phyloP scores from a whole-genome alignment of 106 monocot genomes.

The Acorus gramineus region DNA sequence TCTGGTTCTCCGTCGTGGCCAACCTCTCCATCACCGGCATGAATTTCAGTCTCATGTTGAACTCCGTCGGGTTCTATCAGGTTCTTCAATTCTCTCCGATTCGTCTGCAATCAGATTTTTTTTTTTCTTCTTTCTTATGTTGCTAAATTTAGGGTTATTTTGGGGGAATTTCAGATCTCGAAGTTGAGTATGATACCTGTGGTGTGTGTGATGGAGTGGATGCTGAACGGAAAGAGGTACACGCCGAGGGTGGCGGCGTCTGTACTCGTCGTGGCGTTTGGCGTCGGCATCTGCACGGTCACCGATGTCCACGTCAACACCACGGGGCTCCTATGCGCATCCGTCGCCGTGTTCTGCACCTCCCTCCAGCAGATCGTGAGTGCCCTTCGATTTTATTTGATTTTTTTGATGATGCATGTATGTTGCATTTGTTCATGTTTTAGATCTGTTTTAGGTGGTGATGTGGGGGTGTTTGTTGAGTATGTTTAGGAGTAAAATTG shows the following conservation, averaged over 20 bases:
- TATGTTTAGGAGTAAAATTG: too few relatives aligned
- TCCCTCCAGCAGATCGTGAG: slow-evolving; percentile 97
- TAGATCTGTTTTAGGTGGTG: too few relatives aligned
- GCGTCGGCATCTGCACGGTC: slow-evolving; percentile 92
- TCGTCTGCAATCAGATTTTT: neutral
- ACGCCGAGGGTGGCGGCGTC: slow-evolving; percentile 59
- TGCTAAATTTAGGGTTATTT: neutral
- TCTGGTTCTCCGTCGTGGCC: slow-evolving; percentile 92
- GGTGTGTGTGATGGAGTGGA: slow-evolving; percentile 89
- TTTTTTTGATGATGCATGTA: neutral
- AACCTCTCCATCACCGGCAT: slow-evolving; percentile 89
- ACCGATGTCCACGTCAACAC: slow-evolving; percentile 85
- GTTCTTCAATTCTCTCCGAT: slow-evolving; percentile 10
- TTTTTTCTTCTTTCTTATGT: neutral
- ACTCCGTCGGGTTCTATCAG: slow-evolving; percentile 97
- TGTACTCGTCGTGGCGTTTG: slow-evolving; percentile 72
- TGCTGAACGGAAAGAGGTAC: slow-evolving; percentile 79
- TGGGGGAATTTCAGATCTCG: slow-evolving; percentile 51
- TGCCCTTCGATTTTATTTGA: neutral
- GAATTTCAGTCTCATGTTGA: slow-evolving; percentile 97
- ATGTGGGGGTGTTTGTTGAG: too few relatives aligned
- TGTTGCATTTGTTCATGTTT: too few relatives aligned
- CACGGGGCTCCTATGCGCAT: slow-evolving; percentile 87
- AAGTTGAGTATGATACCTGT: slow-evolving; percentile 98
- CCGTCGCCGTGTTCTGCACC: slow-evolving; percentile 87